Evolutionary conservation across 768 basidiomycete species (phyloP).

Genomic region (Rhizopogon rudus): DNA sequence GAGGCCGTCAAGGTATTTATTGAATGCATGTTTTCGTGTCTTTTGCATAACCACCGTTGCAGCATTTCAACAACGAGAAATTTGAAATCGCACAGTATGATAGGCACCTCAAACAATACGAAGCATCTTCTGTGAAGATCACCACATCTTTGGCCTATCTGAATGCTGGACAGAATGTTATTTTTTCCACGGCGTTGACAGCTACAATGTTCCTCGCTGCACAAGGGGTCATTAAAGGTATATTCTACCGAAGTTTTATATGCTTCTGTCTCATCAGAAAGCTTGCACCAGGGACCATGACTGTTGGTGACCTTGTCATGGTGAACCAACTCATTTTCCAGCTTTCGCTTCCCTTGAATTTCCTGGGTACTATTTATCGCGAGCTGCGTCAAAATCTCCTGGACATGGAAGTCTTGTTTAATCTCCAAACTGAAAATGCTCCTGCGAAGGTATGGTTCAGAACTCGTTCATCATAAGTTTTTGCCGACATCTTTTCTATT

Average conservation of each 20-base stretch:
- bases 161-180: slow-evolving; percentile 96
- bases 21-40: not conserved
- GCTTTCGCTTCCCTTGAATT: slow-evolving; percentile 92
- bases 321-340: slow-evolving; percentile 99
- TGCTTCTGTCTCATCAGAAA: slow-evolving; percentile 4
- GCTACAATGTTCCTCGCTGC: slow-evolving; percentile 96
- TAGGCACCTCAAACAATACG: slow-evolving; percentile 78
- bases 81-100: slow-evolving; percentile 93
- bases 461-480: not conserved
- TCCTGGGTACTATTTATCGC: slow-evolving; percentile 94
- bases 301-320: slow-evolving; percentile 98
- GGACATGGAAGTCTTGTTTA: slow-evolving; percentile 96
- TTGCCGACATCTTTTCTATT: not conserved
- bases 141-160: slow-evolving; percentile 90
- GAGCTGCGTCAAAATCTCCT: slow-evolving; percentile 94
- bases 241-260: slow-evolving; percentile 8
- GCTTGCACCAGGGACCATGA: slow-evolving; percentile 77
- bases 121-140: slow-evolving; percentile 90
- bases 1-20: slow-evolving; percentile 90
- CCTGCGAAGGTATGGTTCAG: slow-evolving; percentile 49
- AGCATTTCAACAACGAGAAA: slow-evolving; percentile 98
- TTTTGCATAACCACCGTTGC: slow-evolving; percentile 9
- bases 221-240: slow-evolving; percentile 89
- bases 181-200: slow-evolving; percentile 92
- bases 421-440: slow-evolving; percentile 76